These are phyloP conservation scores for Starmera stellimalicola DNA, from an alignment of 1,139 yeast genomes.

Conservation along the genomic window DNA sequence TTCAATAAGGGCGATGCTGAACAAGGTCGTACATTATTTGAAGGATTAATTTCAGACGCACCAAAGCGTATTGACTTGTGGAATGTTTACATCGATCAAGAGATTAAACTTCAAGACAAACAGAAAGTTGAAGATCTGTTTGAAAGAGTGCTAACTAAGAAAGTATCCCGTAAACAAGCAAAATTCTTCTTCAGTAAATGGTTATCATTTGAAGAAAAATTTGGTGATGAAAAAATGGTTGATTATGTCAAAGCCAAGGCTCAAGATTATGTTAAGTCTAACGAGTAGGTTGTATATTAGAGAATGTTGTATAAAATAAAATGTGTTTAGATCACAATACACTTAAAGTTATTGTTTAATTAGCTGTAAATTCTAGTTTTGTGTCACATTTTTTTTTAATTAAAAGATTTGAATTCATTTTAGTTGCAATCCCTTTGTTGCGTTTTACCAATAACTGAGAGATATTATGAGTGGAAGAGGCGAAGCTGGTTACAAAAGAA, in stretches of 20 bases:
- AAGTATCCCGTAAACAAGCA: slow-evolving; percentile 83
- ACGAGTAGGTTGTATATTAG: neutral
- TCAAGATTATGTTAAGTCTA: slow-evolving; percentile 49
- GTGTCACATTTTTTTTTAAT: too few relatives aligned
- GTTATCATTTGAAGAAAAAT: slow-evolving; percentile 68
- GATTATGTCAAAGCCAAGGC: slow-evolving; percentile 92
- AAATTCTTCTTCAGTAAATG: slow-evolving; percentile 92
- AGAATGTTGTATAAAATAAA: too few relatives aligned
- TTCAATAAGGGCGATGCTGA: slow-evolving; percentile 82
- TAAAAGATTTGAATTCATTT: too few relatives aligned
- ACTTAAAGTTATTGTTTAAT: too few relatives aligned
- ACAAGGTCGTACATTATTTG: slow-evolving; percentile 90
- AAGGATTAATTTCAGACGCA: slow-evolving; percentile 82
- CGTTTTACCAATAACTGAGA: too few relatives aligned
- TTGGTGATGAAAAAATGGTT: slow-evolving; percentile 58
- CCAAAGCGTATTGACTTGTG: slow-evolving; percentile 90
- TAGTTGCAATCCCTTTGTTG: too few relatives aligned
- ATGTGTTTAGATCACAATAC: too few relatives aligned
- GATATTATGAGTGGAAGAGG: too few relatives aligned
- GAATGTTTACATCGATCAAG: slow-evolving; percentile 93
- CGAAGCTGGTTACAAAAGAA: too few relatives aligned
- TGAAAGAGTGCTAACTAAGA: slow-evolving; percentile 65
- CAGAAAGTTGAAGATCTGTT: slow-evolving; percentile 66
- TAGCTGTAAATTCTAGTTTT: too few relatives aligned
- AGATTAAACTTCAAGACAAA: slow-evolving; percentile 56